phyloP scores from a whole-genome alignment of 192 early-diverging fungal genomes.

The Backusella morwellensis region DNA sequence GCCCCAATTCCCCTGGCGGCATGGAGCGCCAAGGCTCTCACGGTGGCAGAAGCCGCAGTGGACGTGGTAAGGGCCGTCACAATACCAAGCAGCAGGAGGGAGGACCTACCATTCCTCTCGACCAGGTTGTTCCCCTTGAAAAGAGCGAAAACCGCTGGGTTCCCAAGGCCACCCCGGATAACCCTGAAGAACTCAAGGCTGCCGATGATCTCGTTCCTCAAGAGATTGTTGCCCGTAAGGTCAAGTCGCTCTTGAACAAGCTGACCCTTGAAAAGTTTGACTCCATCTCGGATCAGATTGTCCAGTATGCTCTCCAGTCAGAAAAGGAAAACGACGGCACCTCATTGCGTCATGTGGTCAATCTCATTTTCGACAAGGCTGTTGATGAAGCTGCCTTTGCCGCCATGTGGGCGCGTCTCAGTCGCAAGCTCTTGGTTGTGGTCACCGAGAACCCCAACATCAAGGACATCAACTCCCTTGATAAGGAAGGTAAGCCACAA shows the following conservation, averaged over 20 bases:
- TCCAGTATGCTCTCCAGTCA: slow-evolving; percentile 72
- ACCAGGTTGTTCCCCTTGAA: slow-evolving; percentile 76
- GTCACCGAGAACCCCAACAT: slow-evolving; percentile 39
- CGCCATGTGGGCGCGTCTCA: slow-evolving; percentile 86
- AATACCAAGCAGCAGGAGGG: slow-evolving; percentile 32
- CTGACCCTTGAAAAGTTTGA: slow-evolving; percentile 96
- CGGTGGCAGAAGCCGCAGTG: slow-evolving; percentile 51
- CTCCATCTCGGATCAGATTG: slow-evolving; percentile 77
- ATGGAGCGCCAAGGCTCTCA: slow-evolving; percentile 53
- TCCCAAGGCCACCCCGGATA: slow-evolving; percentile 43
- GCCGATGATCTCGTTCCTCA: slow-evolving; percentile 42
- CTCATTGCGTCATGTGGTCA: slow-evolving; percentile 81
- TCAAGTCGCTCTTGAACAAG: slow-evolving; percentile 94
- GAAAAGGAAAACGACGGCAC: slow-evolving; percentile 63
- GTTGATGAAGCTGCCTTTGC: slow-evolving; percentile 92
- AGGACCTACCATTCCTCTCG: slow-evolving; percentile 48
- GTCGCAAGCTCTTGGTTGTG: slow-evolving; percentile 71
- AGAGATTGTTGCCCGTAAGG: slow-evolving; percentile 74
- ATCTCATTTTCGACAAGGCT: slow-evolving; percentile 92
- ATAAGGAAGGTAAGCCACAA: slow-evolving; percentile 50
- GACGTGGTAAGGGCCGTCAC: slow-evolving; percentile 53
- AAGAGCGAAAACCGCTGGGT: slow-evolving; percentile 83
- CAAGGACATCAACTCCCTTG: slow-evolving; percentile 59
- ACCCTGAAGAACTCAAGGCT: slow-evolving; percentile 21
- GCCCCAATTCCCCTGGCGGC: slow-evolving; percentile 25